Percentiles rank a stretch among this genome's conserved stretches.
phyloP scores from a whole-genome alignment of 768 basidiomycete species.

The Russula sp. region DNA sequence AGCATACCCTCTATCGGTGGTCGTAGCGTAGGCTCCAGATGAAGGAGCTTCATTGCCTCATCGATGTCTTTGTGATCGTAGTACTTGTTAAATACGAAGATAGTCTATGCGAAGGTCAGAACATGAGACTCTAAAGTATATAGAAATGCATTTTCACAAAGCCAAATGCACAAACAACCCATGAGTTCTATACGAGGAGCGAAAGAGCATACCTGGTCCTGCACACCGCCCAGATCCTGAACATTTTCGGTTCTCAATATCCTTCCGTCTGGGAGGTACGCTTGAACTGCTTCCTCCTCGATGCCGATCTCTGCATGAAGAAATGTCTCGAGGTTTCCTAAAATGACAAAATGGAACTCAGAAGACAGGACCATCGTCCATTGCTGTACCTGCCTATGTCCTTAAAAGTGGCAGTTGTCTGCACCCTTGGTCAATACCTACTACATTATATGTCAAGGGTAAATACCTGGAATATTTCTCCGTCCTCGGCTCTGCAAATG shows the following conservation, averaged over 20 bases:
- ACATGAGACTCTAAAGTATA: too few relatives aligned
- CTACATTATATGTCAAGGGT: not conserved
- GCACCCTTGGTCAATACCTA: constrained; percentile 1
- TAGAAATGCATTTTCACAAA: too few relatives aligned
- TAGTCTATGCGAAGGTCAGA: constrained; percentile 36
- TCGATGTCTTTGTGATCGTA: constrained; percentile 65
- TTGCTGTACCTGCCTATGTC: constrained; percentile 64
- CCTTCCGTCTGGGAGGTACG: constrained; percentile 74
- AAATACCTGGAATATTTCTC: constrained; percentile 31
- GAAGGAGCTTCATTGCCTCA: constrained; percentile 58
- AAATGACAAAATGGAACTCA: constrained; percentile 32
- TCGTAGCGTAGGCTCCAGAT: constrained; percentile 52
- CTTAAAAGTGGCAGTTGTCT: constrained; percentile 58
- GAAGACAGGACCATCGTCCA: not conserved
- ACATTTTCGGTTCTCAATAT: constrained; percentile 64
- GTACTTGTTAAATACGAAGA: constrained; percentile 80
- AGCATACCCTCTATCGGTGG: constrained; percentile 62
- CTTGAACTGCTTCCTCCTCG: constrained; percentile 59
- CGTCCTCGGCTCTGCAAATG: constrained; percentile 38
- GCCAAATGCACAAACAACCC: not conserved
- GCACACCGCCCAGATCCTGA: constrained; percentile 64
- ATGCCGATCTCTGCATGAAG: constrained; percentile 66
- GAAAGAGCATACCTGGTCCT: constrained; percentile 55
- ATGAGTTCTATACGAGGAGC: not conserved
- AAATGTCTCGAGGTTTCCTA: constrained; percentile 62